Evolutionary conservation across 257 asterid genomes (phyloP).

Genomic region (Rhazya stricta): DNA sequence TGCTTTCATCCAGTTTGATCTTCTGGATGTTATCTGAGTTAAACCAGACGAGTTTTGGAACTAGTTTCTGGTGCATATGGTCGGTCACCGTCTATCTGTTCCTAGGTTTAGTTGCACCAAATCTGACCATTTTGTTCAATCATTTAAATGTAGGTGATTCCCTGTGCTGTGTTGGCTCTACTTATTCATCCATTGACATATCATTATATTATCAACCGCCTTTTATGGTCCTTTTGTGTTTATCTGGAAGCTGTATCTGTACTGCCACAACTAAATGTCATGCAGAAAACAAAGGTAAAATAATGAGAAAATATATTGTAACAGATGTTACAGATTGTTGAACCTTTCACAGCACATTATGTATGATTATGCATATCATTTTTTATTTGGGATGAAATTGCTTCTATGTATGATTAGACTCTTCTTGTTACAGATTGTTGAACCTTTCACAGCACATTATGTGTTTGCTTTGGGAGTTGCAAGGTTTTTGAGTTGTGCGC

Average conservation of each 20-base stretch:
- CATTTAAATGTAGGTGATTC: slow-evolving; percentile 21
- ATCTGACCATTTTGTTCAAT: neutral
- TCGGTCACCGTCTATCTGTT: no score
- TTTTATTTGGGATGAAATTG: neutral
- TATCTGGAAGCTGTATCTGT: slow-evolving; percentile 41
- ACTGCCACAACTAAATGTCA: slow-evolving; percentile 33
- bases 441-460: slow-evolving; percentile 43
- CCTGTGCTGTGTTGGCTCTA: slow-evolving; percentile 29
- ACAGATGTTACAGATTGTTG: slow-evolving; percentile 29
- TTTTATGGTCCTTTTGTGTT: slow-evolving; percentile 35
- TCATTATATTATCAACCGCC: slow-evolving; percentile 25
- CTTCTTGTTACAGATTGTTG: slow-evolving; percentile 30
- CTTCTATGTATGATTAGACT: neutral
- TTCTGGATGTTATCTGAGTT: no score
- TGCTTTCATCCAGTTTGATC: no score
- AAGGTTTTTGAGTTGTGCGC: slow-evolving; percentile 42
- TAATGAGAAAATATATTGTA: neutral
- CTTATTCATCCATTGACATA: slow-evolving; percentile 32
- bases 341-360: slow-evolving; percentile 43
- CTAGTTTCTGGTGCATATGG: no score
- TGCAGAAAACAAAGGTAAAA: slow-evolving; percentile 32
- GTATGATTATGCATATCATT: no score
- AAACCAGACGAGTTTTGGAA: no score
- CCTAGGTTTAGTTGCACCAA: neutral
- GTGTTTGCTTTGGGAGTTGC: slow-evolving; percentile 44